Base-by-base conservation (phyloP, 192 early-diverging fungal genomes). In the Linnemannia schmuckeri region DNA sequence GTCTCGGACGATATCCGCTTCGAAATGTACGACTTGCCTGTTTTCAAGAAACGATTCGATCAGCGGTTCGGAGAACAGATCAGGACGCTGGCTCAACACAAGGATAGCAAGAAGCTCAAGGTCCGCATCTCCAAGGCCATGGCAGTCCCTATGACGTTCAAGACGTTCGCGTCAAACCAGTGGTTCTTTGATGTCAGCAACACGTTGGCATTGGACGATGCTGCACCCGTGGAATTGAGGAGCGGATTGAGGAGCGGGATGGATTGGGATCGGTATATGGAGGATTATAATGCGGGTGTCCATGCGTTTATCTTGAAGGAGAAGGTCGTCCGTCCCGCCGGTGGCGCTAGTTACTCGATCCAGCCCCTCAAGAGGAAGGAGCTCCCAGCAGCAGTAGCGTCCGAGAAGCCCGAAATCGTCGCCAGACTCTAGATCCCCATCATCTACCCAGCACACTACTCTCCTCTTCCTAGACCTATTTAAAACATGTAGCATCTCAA, bases 141-240 rank as follows among this genome's bases (percentile, higher is more conserved):
- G 79, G 79, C 84, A 0, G 71, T 86, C 0, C 84, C 84, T 9
- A 80, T 80, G 75, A 81, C 84, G 1, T 86, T 86, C 57, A 86
- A 86, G 71, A 81, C 79, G 0, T 81, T 86, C 81, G 27, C 79
- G 2, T 9, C 41, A 7, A 81, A 70, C 33, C 63, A 86, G 52
- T 86, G 84, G 84, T 81, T 81, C 79, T 86, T 81, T 81, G 84
- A 86, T 68, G 73, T 86, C 22, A 66, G 42, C 42, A 74, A 86
- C n/a, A 86, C 84, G 1, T 24, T 86, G 74, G 41, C 30, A 2
- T 15, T 86, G 27, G 84, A 86, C 33, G 84, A 86, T 55, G 75
- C 84, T 9, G 84, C 84, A 13, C 78, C 79, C 9, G 27, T 61
- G 76, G 84, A 86, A 41, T 70, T 86, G 30, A 81, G 75, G 75